Base-by-base conservation (phyloP, 495 filamentous ascomycete genomes). In the Aspergillus bridgeri region DNA sequence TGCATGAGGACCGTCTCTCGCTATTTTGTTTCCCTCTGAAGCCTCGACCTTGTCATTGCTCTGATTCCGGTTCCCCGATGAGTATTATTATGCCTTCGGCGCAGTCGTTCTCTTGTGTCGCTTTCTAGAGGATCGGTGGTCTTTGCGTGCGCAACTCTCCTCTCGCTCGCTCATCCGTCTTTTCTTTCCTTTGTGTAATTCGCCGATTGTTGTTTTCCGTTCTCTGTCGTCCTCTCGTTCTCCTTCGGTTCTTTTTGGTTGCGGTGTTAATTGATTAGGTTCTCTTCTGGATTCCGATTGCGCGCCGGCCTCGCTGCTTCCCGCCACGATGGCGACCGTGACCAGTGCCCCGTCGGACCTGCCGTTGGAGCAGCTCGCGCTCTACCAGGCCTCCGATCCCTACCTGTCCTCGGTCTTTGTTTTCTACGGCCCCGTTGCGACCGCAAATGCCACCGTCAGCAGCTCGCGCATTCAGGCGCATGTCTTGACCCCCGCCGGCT, bases 391-490 rank as follows among this genome's bases (percentile, higher is more conserved):
- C 65, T 86, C 83, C 65, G 91, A 96, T 74, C 81, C 87, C 8
- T 79, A 88, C 61, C 81, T 94, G 21, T 84, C 87, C 58, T 83
- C 90, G 54, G 75, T 96, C 57, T 76, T 96, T 24, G 79, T 94
- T 66, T 94, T 96, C 77, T 87, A 96, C 69, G 92, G 92, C 5
- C 81, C 89, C 6, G 89, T 92, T 38, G 86, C 88, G 4, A 91
- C 90, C 17, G 84, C 86, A 64, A 92, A 91, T 76, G 87, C 88
- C 51, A 93, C 89, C 44, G 83, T 87, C 57, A 94, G 88, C 75
- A 92, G 86, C 72, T 94, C 91, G 47, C 88, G 93, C 60, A 91
- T 97, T 60, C 93, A 97, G 76, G 84, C 91, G 57, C 91, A 97
- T 73, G 81, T 98, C 71, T 90, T 93, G 77, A 89, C 88, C 53